Evolutionary conservation across 2,329 filamentous ascomycete species (phyloP).

Genomic region (Trichoderma koningii): DNA sequence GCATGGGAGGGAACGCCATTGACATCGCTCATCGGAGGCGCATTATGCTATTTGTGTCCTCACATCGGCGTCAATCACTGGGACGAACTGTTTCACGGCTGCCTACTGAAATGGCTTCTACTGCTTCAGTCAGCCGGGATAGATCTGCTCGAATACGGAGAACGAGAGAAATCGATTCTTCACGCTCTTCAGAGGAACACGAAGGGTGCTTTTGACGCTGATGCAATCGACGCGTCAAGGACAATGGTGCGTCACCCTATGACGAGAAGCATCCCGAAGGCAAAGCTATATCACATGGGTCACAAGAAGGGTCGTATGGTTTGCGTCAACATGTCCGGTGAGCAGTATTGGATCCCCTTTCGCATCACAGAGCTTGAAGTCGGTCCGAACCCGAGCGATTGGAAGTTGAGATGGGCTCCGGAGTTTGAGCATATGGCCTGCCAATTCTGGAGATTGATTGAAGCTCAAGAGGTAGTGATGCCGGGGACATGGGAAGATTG

Average conservation of each 20-base stretch:
- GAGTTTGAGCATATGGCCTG: constrained; percentile 36
- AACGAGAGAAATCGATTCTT: constrained; percentile 24
- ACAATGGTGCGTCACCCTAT: constrained; percentile 21
- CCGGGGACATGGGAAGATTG: constrained; percentile 36
- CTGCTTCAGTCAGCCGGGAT: constrained; percentile 29
- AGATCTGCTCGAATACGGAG: constrained; percentile 34
- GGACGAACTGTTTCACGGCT: constrained; percentile 30
- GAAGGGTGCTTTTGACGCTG: constrained; percentile 30
- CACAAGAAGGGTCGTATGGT: neutral
- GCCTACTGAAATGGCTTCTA: constrained; percentile 30
- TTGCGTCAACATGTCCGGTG: neutral
- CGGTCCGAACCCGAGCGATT: constrained; percentile 28
- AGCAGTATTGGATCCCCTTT: constrained; percentile 33
- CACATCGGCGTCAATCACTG: constrained; percentile 27
- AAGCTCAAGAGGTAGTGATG: constrained; percentile 28
- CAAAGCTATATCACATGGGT: neutral
- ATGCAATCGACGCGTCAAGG: constrained; percentile 28
- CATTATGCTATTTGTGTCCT: constrained; percentile 33
- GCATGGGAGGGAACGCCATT: constrained; percentile 34
- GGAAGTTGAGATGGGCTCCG: constrained; percentile 33
- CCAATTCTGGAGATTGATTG: constrained; percentile 35
- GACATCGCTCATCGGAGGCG: constrained; percentile 33
- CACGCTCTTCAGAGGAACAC: neutral
- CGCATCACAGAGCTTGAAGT: constrained; percentile 31
- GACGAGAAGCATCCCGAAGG: neutral